A percentile compares a stretch with the other conserved stretches of the same genome.
phyloP scores from a whole-genome alignment of 495 filamentous ascomycete genomes.

The Thermochaetoides thermophila region DNA sequence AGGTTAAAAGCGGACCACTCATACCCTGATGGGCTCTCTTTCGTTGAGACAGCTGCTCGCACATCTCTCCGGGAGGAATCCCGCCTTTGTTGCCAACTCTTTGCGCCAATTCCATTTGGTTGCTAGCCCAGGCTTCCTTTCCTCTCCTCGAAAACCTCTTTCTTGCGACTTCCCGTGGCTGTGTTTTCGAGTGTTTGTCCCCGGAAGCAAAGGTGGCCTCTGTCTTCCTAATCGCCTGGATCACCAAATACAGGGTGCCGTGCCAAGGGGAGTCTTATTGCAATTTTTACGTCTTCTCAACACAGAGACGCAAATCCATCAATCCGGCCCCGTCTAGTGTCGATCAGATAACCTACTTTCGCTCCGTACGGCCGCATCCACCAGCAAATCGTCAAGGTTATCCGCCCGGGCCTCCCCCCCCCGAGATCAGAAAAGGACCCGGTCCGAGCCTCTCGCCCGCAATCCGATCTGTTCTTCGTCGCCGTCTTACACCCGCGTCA shows the following conservation, averaged over 20 bases:
- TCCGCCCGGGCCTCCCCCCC: background rate
- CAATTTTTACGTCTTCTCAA: no score
- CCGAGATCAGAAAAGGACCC: background rate
- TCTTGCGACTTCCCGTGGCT: background rate
- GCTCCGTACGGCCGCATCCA: conserved; percentile 5
- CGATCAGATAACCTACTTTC: conserved; percentile 10
- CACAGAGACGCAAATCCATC: no score
- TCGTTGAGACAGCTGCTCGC: background rate
- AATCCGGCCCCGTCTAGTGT: conserved; percentile 2
- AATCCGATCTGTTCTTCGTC: no score
- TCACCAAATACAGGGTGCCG: no score
- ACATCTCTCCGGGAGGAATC: background rate
- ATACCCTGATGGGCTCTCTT: conserved; percentile 3
- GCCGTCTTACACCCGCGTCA: background rate
- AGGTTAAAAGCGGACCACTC: conserved; percentile 2
- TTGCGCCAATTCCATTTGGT: background rate
- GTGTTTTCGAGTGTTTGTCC: no score
- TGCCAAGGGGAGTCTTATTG: no score
- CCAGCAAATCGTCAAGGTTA: background rate
- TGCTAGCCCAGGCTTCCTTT: background rate
- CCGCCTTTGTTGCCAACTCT: background rate
- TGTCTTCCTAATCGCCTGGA: no score
- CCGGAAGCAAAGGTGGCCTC: no score
- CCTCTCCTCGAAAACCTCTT: background rate
- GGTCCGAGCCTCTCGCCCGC: background rate